These are phyloP conservation scores for Seiridium unicorne DNA, from an alignment of 2,329 filamentous ascomycete species.

Conservation along the genomic window DNA sequence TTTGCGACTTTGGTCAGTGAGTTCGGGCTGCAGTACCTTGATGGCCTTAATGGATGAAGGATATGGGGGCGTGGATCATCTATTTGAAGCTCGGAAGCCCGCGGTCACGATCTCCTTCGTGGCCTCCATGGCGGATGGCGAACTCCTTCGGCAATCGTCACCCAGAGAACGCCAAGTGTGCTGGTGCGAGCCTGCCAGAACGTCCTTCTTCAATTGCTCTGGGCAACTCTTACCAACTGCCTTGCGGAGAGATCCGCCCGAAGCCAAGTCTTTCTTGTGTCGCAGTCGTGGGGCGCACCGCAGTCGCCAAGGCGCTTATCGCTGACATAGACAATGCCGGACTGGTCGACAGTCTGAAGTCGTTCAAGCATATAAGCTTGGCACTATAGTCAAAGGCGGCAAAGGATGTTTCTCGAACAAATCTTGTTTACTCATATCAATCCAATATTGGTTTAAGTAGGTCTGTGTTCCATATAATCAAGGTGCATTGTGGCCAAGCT, in stretches of 20 bases:
- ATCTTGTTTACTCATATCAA: not conserved
- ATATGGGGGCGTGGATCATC: not conserved
- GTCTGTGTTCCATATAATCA: too few species aligned
- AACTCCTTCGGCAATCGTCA: constrained; percentile 2
- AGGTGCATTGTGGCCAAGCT: too few species aligned
- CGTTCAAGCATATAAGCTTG: not conserved
- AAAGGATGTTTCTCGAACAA: not conserved
- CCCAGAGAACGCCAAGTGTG: constrained; percentile 5
- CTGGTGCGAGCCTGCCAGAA: not conserved
- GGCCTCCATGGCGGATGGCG: not conserved
- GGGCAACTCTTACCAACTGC: constrained; percentile 5
- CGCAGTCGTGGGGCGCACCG: not conserved
- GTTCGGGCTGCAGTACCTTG: not conserved
- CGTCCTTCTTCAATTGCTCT: constrained; percentile 7
- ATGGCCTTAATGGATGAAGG: not conserved
- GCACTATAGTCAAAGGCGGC: not conserved
- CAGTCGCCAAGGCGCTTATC: constrained; percentile 7
- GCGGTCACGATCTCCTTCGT: not conserved
- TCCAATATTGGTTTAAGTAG: too few species aligned
- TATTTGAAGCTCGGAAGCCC: not conserved
- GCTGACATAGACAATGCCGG: not conserved
- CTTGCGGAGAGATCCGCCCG: constrained; percentile 3
- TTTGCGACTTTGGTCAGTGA: not conserved
- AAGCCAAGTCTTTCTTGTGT: constrained; percentile 3
- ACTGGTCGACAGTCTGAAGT: not conserved